Evolutionary conservation across 768 basidiomycete species (phyloP), one percentile per base, ranked within the genome.

Genomic region (Auricularia cornea): DNA sequence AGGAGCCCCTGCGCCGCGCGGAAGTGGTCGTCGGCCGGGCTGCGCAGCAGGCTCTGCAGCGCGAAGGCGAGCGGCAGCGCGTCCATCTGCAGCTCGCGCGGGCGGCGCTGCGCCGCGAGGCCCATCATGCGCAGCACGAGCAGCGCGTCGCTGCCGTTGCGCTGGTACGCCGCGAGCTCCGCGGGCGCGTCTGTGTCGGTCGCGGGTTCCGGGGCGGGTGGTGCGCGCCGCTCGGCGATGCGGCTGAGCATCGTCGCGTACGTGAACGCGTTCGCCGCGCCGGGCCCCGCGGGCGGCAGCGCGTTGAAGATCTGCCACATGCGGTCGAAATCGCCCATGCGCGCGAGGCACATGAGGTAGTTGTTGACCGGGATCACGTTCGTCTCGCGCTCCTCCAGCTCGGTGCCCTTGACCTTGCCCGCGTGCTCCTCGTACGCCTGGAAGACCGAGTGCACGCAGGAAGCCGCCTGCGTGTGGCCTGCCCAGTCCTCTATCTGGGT

Each of bases 221-320:
- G 31, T 12, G 62, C 70, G 69, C 56, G 71, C 63, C 68, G 74
- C 66, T 54, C 73, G 68, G 61, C 79, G 68, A 72, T 70, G 57
- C 83, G 82, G 52, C 79, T 78, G 68, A 94, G 82, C 76, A 93
- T 82, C 59, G 83, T 81, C 8, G 87, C 83, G 72, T 83, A 92
- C 28, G 89, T 76, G 66, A 80, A 78, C 60, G 79, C 78, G 66
- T 86, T 78, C 3, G 90, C 83, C 0, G 84, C 77, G n/a, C 85
- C 69, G 3, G 81, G 82, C 8, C 89, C 89, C 3, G 83, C 79
- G n/a, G 79, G 69, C 62, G 86, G 84, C 71, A 93, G 73, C 16
- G 79, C 78, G 66, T 89, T 83, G 74, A 85, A 92, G 59, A 92
- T 83, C 64, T 92, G 89, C 66, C 90, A 89, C 18, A 91, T 80